Conservation (phyloP, 2,329 filamentous ascomycete genomes). For the Microsporum ferrugineum region DNA sequence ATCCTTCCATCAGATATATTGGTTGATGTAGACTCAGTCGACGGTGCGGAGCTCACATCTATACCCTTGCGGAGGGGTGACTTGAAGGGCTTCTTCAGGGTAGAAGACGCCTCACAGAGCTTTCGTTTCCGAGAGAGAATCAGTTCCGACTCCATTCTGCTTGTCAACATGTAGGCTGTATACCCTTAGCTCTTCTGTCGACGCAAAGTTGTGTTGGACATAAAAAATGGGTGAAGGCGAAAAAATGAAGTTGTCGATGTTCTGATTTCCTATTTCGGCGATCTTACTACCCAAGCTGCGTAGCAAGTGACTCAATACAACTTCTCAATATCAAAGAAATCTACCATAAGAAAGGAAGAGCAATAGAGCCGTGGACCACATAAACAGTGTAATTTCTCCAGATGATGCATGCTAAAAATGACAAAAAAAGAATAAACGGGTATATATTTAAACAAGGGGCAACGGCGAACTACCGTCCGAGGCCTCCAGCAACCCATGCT, state of each 20-base stretch:
- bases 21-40: background rate
- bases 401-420: slow-evolving; percentile 1
- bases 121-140: slow-evolving; percentile 47
- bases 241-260: background rate
- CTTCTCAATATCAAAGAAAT: slow-evolving; percentile 12
- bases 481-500: slow-evolving; percentile 56
- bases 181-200: background rate
- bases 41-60: background rate
- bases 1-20: background rate
- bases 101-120: slow-evolving; percentile 46
- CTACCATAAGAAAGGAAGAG: background rate
- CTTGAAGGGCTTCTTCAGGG: slow-evolving; percentile 59
- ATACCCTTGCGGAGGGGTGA: slow-evolving; percentile 46
- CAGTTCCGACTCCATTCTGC: background rate
- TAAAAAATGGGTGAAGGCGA: background rate
- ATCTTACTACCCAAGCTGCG: slow-evolving; percentile 8
- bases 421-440: slow-evolving; percentile 2
- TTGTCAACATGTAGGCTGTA: background rate
- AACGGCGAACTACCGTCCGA: slow-evolving; percentile 38
- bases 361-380: background rate
- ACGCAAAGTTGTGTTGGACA: background rate
- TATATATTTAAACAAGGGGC: background rate
- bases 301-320: slow-evolving; percentile 8
- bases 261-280: background rate
- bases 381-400: background rate